Conservation (phyloP, 331 rosid species). For the Erythrophleum ivorense region DNA sequence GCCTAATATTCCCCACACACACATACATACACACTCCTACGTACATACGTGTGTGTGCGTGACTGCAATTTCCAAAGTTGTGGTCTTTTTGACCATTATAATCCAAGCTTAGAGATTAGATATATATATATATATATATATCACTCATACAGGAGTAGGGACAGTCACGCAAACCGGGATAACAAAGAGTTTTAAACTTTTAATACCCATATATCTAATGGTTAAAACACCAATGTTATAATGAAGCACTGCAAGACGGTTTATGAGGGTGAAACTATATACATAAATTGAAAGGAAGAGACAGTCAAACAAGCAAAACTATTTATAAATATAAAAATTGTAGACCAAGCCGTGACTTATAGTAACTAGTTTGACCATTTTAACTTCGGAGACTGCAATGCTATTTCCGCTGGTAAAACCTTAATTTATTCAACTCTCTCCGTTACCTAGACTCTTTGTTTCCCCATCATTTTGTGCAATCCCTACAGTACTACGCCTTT, state of each 20-base stretch:
- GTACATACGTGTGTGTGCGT: slow-evolving; percentile 47
- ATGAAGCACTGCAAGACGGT: too few relatives aligned
- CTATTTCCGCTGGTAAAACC: slow-evolving; percentile 2
- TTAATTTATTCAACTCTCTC: slow-evolving; percentile 12
- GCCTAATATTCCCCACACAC: background rate
- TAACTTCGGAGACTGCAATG: slow-evolving; percentile 50
- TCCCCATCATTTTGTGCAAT: slow-evolving; percentile 49
- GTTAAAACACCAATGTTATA: background rate
- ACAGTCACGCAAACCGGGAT: too few relatives aligned
- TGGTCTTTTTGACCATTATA: slow-evolving; percentile 45
- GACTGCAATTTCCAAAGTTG: slow-evolving; percentile 50
- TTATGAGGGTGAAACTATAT: too few relatives aligned
- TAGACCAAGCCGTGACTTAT: slow-evolving; percentile 60
- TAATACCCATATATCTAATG: too few relatives aligned
- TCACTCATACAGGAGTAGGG: too few relatives aligned
- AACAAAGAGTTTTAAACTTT: too few relatives aligned
- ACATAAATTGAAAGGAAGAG: background rate
- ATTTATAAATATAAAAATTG: slow-evolving; percentile 10
- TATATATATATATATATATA: too few relatives aligned
- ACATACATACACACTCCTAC: background rate
- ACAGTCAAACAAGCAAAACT: background rate
- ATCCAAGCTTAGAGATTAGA: slow-evolving; percentile 7
- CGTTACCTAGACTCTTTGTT: background rate
- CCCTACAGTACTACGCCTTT: slow-evolving; percentile 21
- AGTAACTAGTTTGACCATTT: slow-evolving; percentile 44